phyloP scores from a whole-genome alignment of 441 rosid species.

The Melastoma candidum region DNA sequence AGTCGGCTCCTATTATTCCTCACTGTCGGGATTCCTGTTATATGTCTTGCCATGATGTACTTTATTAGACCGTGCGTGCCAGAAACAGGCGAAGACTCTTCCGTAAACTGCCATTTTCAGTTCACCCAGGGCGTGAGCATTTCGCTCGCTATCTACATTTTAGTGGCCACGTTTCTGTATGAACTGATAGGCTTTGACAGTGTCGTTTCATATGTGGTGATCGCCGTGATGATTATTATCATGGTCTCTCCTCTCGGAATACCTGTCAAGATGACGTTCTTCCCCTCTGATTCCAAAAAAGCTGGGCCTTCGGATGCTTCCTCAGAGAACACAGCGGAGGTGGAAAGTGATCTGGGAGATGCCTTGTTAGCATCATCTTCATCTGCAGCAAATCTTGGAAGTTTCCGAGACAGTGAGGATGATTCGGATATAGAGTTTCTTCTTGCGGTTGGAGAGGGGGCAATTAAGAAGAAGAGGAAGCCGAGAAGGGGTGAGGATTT shows the following conservation, averaged over 20 bases:
- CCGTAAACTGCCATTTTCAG: conserved; percentile 58
- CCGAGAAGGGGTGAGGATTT: conserved; percentile 39
- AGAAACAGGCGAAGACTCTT: conserved; percentile 80
- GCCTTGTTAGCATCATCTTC: too few species aligned
- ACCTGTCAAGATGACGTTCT: conserved; percentile 92
- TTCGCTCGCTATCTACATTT: conserved; percentile 59
- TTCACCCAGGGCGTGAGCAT: conserved; percentile 63
- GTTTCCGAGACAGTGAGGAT: conserved; percentile 47
- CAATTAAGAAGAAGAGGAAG: conserved; percentile 70
- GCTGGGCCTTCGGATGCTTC: conserved; percentile 34
- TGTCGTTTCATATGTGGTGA: conserved; percentile 33
- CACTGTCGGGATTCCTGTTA: conserved; percentile 58
- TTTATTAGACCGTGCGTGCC: conserved; percentile 77
- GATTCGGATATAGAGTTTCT: conserved; percentile 57
- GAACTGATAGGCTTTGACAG: conserved; percentile 29
- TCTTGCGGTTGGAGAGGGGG: conserved; percentile 87
- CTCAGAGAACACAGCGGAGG: conserved; percentile 42
- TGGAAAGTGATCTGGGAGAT: conserved; percentile 26
- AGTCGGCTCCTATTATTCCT: conserved; percentile 54
- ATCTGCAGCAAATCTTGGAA: conserved; percentile 31
- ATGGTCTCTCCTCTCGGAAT: conserved; percentile 73
- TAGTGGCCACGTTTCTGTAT: conserved; percentile 41
- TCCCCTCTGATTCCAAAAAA: conserved; percentile 40
- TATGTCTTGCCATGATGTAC: conserved; percentile 61
- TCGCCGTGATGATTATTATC: conserved; percentile 49